Evolutionary conservation across 192 early-diverging fungal species (phyloP), one percentile per base, ranked within the genome.

Genomic region (Funneliformis geosporum): DNA sequence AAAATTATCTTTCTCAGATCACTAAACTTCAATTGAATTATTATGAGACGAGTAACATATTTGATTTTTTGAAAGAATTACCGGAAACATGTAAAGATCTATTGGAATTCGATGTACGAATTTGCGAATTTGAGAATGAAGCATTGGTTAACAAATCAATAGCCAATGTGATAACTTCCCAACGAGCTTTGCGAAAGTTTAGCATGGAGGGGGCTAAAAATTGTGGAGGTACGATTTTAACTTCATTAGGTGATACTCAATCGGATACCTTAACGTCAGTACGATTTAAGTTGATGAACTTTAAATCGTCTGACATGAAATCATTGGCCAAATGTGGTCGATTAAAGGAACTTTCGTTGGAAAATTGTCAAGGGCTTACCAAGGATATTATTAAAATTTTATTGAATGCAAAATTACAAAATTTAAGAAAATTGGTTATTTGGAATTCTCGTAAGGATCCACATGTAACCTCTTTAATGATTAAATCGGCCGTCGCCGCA

Each of bases 301-400:
- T 69, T 21, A 69, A 18, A 23, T 16, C 18, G n/a, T 8, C 40
- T n/a, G 40, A 21, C n/a, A 43, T 69, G n/a, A 69, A 43, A 69
- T 40, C 40, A 11, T 69, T 69, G 10, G 21, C 8, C 9, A 18
- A 21, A 69, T 69, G 67, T 42, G 6, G 3, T n/a, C 18, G 42
- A 21, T 44, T 69, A 43, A 69, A 44, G 43, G n/a, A 39, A n/a
- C n/a, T 69, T 43, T 10, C n/a, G 42, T 10, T 69, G 42, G 33
- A 40, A 40, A 69, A 69, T 69, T 69, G 21, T 40, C 67, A 69
- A 43, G 67, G 67, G 25, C 33, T 69, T 39, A 10, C 21, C 8
- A 23, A 8, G 9, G 21, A 42, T 0, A 69, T 43, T n/a, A 9
- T 21, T n/a, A 69, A 44, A 69, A 69, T 33, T 69, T 69, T 69